Percentiles rank a stretch among this genome's conserved stretches.
Evolutionary conservation across 768 basidiomycete genomes (phyloP).

Genomic region (Solioccasus polychromus): DNA sequence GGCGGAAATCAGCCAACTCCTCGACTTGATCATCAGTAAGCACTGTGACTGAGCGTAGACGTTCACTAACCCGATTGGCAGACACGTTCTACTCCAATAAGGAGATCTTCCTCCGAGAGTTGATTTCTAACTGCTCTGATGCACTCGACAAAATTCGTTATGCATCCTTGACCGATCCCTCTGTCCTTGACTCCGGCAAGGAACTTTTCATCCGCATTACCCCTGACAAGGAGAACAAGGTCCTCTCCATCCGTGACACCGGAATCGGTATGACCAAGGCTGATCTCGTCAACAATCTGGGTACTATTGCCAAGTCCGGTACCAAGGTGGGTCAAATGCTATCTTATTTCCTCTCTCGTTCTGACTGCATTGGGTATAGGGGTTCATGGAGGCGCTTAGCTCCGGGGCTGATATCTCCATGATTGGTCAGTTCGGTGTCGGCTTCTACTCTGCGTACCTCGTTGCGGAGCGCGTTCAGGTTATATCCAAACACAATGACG

Average conservation of each 20-base stretch:
- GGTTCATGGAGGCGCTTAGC: constrained; percentile 98
- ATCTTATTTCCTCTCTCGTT: background rate
- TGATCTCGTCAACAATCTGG: constrained; percentile 98
- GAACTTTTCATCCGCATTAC: constrained; percentile 93
- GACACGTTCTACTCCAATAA: constrained; percentile 99
- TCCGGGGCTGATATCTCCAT: constrained; percentile 90
- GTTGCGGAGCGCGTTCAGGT: constrained; percentile 98
- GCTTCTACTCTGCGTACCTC: constrained; percentile 99
- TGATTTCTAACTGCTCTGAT: constrained; percentile 97
- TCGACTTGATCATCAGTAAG: constrained; percentile 98
- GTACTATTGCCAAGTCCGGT: constrained; percentile 93
- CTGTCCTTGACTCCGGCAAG: constrained; percentile 85
- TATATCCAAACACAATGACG: constrained; percentile 99
- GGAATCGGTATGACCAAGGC: constrained; percentile 99
- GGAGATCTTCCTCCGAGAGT: constrained; percentile 98
- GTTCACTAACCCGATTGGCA: constrained; percentile 29
- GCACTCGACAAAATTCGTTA: constrained; percentile 99
- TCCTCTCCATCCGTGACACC: constrained; percentile 87
- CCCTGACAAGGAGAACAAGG: constrained; percentile 95
- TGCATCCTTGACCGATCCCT: constrained; percentile 89
- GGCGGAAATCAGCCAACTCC: constrained; percentile 97
- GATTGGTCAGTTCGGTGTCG: constrained; percentile 99
- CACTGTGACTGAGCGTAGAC: constrained; percentile 5
- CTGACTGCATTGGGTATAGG: constrained; percentile 43
- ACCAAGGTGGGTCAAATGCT: constrained; percentile 60